Evolutionary conservation across 2,329 filamentous ascomycete species (phyloP).

Genomic region (Dendryphion nanum): DNA sequence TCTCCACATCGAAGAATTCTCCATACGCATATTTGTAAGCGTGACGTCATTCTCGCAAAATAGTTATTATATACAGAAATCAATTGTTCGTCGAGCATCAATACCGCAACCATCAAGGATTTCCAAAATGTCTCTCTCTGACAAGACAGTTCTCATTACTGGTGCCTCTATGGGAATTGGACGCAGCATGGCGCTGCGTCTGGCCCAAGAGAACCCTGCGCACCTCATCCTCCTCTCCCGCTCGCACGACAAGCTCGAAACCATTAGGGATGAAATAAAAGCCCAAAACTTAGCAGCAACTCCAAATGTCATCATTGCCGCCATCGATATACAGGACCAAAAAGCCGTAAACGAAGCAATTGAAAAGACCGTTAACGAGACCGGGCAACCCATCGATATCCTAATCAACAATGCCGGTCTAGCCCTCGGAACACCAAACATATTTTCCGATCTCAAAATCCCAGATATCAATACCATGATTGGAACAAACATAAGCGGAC

Average conservation of each 20-base stretch:
- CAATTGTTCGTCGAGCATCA: too few species aligned
- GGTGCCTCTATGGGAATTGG: constrained; percentile 51
- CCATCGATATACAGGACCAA: neutral
- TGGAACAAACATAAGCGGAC: constrained; percentile 49
- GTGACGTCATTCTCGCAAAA: too few species aligned
- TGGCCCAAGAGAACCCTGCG: constrained; percentile 41
- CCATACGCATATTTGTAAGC: too few species aligned
- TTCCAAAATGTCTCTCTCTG: too few species aligned
- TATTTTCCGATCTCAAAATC: constrained; percentile 45
- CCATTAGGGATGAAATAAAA: neutral
- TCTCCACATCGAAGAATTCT: too few species aligned
- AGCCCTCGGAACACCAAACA: constrained; percentile 46
- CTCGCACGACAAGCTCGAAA: neutral
- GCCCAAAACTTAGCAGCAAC: neutral
- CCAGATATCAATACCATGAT: constrained; percentile 47
- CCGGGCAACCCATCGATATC: constrained; percentile 42
- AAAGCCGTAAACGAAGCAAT: neutral
- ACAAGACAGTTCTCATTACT: too few species aligned
- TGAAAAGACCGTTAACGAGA: neutral
- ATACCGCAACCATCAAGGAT: too few species aligned
- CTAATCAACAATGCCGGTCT: constrained; percentile 51
- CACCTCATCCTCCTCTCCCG: constrained; percentile 42
- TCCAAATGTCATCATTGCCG: neutral
- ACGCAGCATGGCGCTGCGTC: constrained; percentile 41
- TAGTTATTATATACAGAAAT: too few species aligned